phyloP scores from a whole-genome alignment of 345 rosid species.

The Mangifera indica region DNA sequence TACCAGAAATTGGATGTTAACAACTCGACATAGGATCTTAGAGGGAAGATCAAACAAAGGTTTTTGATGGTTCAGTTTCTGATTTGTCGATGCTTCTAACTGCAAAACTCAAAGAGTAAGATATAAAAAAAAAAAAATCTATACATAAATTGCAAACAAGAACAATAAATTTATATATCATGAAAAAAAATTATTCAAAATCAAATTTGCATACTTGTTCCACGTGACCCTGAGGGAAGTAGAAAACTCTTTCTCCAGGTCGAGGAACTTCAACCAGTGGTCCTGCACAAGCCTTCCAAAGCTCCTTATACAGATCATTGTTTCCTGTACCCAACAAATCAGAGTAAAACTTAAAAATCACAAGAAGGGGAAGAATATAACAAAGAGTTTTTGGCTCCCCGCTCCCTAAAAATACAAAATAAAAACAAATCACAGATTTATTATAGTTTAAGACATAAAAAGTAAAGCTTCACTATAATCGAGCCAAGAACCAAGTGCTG shows the following conservation, averaged over 20 bases:
- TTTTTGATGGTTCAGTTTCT: constrained; percentile 55
- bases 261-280: constrained; percentile 68
- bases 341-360: constrained; percentile 6
- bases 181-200: background rate
- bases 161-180: constrained; percentile 4
- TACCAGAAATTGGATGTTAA: constrained; percentile 62
- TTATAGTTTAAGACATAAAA: background rate
- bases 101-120: constrained; percentile 28
- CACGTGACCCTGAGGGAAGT: constrained; percentile 80
- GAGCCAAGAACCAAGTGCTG: constrained; percentile 2
- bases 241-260: constrained; percentile 54
- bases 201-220: constrained; percentile 47
- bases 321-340: constrained; percentile 31
- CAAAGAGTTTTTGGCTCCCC: no score
- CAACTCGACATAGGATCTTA: constrained; percentile 79
- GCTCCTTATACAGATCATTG: constrained; percentile 53
- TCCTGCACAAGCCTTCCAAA: constrained; percentile 87
- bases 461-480: background rate
- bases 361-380: background rate
- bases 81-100: constrained; percentile 89
- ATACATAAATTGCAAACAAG: background rate
- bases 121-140: constrained; percentile 15
- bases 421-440: constrained; percentile 8
- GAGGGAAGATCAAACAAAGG: constrained; percentile 68
- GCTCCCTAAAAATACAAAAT: no score